Evolutionary conservation across 2,329 filamentous ascomycete genomes (phyloP).

Genomic region (Clarireedia hainanense): DNA sequence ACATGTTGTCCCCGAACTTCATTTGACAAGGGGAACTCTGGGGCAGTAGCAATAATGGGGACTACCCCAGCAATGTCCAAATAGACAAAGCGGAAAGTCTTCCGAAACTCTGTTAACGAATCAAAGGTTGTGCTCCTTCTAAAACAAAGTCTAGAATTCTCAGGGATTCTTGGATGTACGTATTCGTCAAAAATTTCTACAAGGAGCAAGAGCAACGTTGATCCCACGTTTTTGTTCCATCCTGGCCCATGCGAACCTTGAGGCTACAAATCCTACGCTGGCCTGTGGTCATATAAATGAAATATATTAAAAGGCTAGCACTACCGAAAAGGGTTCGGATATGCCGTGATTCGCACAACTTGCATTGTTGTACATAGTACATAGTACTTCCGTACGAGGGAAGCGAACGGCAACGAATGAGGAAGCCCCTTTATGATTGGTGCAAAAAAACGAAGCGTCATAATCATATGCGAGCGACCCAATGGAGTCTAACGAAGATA

Average conservation of each 20-base stretch:
- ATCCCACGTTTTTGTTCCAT: constrained; percentile 9
- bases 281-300: neutral
- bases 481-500: constrained; percentile 4
- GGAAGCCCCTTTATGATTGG: neutral
- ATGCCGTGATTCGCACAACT: constrained; percentile 10
- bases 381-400: too few species aligned
- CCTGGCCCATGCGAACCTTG: neutral
- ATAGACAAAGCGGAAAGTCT: neutral
- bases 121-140: neutral
- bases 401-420: neutral
- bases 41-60: too few species aligned
- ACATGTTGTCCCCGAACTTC: too few species aligned
- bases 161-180: neutral
- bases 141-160: constrained; percentile 1
- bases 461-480: neutral
- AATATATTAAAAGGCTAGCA: neutral
- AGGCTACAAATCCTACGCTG: neutral
- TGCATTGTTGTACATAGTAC: neutral
- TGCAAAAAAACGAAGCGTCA: constrained; percentile 4
- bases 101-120: neutral
- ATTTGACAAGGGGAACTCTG: too few species aligned
- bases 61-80: neutral
- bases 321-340: constrained; percentile 10
- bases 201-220: constrained; percentile 5
- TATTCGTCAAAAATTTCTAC: constrained; percentile 10